Evolutionary conservation across 495 filamentous ascomycete species (phyloP).

Genomic region (Choiromyces venosus): DNA sequence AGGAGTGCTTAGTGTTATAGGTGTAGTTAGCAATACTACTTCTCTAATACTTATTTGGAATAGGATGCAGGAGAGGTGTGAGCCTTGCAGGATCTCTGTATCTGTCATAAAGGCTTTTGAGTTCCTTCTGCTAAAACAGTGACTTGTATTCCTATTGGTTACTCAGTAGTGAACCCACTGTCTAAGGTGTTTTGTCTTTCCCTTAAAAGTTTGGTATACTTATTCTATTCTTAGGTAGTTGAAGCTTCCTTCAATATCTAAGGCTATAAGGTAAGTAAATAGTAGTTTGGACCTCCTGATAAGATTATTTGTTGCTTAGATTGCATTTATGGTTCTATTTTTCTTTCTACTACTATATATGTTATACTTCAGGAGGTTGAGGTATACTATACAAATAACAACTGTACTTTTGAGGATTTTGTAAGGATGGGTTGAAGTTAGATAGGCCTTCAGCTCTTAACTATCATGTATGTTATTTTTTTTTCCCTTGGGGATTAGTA

Average conservation of each 20-base stretch:
- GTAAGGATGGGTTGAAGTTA: not conserved
- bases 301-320: not conserved
- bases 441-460: not conserved
- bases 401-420: not conserved
- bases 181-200: not conserved
- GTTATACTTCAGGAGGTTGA: not conserved
- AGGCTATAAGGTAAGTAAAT: too few species aligned
- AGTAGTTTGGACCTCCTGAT: too few species aligned
- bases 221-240: not conserved
- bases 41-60: not conserved
- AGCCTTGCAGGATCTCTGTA: not conserved
- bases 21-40: not conserved
- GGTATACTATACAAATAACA: too few species aligned
- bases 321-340: not conserved
- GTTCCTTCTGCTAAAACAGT: not conserved
- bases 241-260: not conserved
- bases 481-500: too few species aligned
- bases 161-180: not conserved
- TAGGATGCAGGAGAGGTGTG: not conserved
- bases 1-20: too few species aligned
- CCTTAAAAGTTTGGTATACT: accelerated
- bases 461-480: not conserved
- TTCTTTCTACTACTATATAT: not conserved
- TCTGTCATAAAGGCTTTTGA: not conserved
- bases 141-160: not conserved